These are phyloP conservation scores for Plasmodium gaboni DNA, from an alignment of 169 alveolate genomes.

Conservation along the genomic window DNA sequence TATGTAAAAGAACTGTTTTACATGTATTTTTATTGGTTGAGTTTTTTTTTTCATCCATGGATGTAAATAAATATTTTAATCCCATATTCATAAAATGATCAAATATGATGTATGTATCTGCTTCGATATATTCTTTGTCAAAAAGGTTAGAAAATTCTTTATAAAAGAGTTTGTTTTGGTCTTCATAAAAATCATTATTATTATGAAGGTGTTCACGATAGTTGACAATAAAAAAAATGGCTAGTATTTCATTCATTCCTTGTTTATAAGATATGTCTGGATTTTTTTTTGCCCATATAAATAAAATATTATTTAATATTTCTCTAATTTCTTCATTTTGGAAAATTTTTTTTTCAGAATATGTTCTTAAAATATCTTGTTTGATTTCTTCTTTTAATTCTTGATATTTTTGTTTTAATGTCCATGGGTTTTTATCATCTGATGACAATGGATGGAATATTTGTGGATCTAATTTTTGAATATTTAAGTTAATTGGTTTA, in stretches of 20 bases:
- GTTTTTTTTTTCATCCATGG: slow-evolving; percentile 74
- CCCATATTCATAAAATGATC: slow-evolving; percentile 86
- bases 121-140: slow-evolving; percentile 80
- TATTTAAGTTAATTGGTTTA: slow-evolving; percentile 47
- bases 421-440: slow-evolving; percentile 86
- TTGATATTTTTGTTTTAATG: slow-evolving; percentile 75
- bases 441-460: slow-evolving; percentile 86
- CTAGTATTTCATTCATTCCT: slow-evolving; percentile 86
- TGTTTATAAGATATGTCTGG: slow-evolving; percentile 81
- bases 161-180: slow-evolving; percentile 8
- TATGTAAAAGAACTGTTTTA: slow-evolving; percentile 82
- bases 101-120: slow-evolving; percentile 88
- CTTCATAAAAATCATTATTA: background rate
- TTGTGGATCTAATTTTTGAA: slow-evolving; percentile 83
- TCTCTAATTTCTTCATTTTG: slow-evolving; percentile 79
- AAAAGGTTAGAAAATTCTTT: slow-evolving; percentile 49
- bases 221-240: slow-evolving; percentile 81
- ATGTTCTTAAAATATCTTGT: slow-evolving; percentile 85
- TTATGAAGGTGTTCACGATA: slow-evolving; percentile 51
- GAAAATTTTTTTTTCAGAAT: slow-evolving; percentile 83
- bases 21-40: slow-evolving; percentile 32
- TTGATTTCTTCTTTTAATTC: slow-evolving; percentile 83
- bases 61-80: slow-evolving; percentile 84
- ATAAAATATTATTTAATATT: slow-evolving; percentile 80
- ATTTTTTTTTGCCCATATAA: slow-evolving; percentile 84